Evolutionary conservation across 495 filamentous ascomycete species (phyloP).

Genomic region (Cladorrhinum samala): DNA sequence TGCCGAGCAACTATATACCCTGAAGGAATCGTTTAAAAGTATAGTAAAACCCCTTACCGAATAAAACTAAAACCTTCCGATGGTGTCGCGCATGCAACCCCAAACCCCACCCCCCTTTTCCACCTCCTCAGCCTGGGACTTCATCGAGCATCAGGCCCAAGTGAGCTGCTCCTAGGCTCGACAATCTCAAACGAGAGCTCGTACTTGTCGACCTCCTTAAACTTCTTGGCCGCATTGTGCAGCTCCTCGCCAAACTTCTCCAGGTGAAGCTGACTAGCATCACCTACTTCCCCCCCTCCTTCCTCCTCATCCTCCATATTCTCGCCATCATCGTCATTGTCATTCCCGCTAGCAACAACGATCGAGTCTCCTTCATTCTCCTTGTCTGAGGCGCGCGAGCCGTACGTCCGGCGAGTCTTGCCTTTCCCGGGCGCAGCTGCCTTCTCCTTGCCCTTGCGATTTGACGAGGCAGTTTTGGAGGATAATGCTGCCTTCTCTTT

Average conservation of each 20-base stretch:
- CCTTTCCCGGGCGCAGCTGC: background rate
- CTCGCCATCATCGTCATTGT: background rate
- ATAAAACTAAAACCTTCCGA: too few species aligned
- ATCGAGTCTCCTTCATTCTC: constrained; percentile 33
- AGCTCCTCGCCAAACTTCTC: constrained; percentile 36
- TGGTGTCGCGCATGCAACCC: too few species aligned
- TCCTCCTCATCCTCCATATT: constrained; percentile 13
- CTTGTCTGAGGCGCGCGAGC: constrained; percentile 29
- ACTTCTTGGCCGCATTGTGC: constrained; percentile 41
- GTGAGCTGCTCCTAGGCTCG: constrained; percentile 30
- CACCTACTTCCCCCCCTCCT: constrained; percentile 16
- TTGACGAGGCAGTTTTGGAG: constrained; percentile 1
- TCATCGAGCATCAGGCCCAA: constrained; percentile 31
- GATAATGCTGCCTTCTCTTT: too few species aligned
- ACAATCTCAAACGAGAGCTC: constrained; percentile 44
- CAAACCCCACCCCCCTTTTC: background rate
- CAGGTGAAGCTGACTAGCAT: constrained; percentile 26
- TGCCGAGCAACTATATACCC: too few species aligned
- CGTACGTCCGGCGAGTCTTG: constrained; percentile 31
- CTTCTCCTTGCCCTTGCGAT: constrained; percentile 11
- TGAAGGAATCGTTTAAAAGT: too few species aligned
- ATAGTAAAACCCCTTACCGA: too few species aligned
- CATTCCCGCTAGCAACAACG: constrained; percentile 14
- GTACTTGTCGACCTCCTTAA: constrained; percentile 47
- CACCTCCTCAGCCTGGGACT: background rate